A percentile compares a stretch with the other conserved stretches of the same genome.
Evolutionary conservation across 495 filamentous ascomycete species (phyloP).

Genomic region (Xylaria flabelliformis): DNA sequence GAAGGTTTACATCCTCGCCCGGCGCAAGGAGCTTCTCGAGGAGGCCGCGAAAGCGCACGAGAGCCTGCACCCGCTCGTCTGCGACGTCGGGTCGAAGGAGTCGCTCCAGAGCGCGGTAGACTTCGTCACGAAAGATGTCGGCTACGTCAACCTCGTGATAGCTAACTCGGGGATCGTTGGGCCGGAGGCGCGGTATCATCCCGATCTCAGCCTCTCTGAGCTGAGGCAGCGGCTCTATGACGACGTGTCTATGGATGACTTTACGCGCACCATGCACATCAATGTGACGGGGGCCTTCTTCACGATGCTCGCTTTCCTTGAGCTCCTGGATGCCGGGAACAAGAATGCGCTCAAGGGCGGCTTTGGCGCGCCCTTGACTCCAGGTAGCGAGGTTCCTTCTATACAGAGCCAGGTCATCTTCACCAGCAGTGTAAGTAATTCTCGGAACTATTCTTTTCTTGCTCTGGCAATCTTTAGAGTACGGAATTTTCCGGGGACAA

Average conservation of each 20-base stretch:
- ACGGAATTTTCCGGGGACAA: neutral
- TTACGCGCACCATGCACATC: slow-evolving; percentile 55
- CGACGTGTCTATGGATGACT: slow-evolving; percentile 55
- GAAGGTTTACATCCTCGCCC: slow-evolving; percentile 69
- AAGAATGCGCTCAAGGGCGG: slow-evolving; percentile 48
- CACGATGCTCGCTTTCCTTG: slow-evolving; percentile 62
- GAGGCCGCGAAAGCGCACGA: slow-evolving; percentile 44
- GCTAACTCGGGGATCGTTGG: slow-evolving; percentile 64
- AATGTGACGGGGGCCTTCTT: slow-evolving; percentile 62
- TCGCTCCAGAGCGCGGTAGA: slow-evolving; percentile 58
- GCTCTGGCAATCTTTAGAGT: neutral
- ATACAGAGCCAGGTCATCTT: slow-evolving; percentile 63
- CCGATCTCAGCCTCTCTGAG: slow-evolving; percentile 47
- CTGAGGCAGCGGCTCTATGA: slow-evolving; percentile 54
- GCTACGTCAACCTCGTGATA: slow-evolving; percentile 63
- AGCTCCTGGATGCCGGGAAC: slow-evolving; percentile 63
- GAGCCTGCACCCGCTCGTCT: slow-evolving; percentile 57
- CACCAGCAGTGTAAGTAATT: slow-evolving; percentile 53
- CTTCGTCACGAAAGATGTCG: slow-evolving; percentile 53
- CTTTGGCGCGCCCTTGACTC: slow-evolving; percentile 31
- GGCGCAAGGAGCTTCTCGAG: slow-evolving; percentile 58
- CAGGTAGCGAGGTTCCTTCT: slow-evolving; percentile 40
- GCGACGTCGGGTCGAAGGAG: slow-evolving; percentile 63
- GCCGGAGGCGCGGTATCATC: slow-evolving; percentile 43
- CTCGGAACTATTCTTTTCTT: neutral